These are phyloP conservation scores for Populus hybrid DNA, from an alignment of 441 rosid genomes.

Conservation along the genomic window DNA sequence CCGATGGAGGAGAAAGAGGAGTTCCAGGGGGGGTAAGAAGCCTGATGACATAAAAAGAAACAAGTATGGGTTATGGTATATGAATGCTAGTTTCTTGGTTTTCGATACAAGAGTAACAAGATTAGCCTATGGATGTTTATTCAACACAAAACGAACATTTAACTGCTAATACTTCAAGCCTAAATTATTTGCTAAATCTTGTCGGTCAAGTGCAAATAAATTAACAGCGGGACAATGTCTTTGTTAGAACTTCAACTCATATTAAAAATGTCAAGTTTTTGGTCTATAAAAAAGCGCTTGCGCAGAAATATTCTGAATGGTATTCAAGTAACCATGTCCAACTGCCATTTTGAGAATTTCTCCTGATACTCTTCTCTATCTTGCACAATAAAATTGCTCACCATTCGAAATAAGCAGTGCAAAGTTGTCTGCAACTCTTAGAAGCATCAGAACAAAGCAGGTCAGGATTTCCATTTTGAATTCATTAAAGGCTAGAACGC, in stretches of 20 bases:
- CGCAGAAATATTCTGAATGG: background rate
- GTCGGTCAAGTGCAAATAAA: background rate
- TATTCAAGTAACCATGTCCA: background rate
- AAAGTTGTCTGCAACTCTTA: background rate
- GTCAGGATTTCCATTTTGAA: background rate
- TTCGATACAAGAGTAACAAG: background rate
- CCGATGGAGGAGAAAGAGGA: constrained; percentile 67
- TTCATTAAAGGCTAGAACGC: background rate
- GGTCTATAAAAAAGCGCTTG: background rate
- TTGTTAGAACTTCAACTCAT: background rate
- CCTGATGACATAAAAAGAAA: constrained; percentile 40
- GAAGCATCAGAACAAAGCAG: background rate
- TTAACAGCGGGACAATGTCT: background rate
- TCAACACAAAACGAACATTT: background rate
- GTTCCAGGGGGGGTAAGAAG: constrained; percentile 99
- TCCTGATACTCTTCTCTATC: background rate
- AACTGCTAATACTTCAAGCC: background rate
- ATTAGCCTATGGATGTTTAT: background rate
- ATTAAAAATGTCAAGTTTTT: background rate
- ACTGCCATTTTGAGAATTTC: background rate
- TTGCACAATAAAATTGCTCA: background rate
- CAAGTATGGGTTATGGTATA: background rate
- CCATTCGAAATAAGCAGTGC: background rate
- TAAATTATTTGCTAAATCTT: background rate
- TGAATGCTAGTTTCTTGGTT: constrained; percentile 10